Conservation (phyloP, 257 asterid species). For the Gentiana straminea region DNA sequence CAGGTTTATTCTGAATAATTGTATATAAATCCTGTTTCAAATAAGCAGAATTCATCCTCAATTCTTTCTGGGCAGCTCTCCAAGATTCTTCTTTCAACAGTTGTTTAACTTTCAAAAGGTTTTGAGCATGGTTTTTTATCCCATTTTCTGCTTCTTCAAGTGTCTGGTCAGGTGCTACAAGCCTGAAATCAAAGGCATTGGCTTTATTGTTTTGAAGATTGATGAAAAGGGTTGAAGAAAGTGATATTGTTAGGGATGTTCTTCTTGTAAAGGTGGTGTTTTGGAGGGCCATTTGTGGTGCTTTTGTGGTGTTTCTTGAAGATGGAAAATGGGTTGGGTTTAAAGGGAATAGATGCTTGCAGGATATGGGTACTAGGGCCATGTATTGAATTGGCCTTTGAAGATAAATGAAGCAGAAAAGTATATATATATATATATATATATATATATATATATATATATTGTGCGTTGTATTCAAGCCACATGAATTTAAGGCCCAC, state of each 20-base stretch:
- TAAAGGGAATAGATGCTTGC: not conserved
- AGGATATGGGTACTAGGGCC: conserved; percentile 4
- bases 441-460: too few relatives aligned
- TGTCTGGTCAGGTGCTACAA: conserved; percentile 62
- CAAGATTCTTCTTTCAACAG: conserved; percentile 36
- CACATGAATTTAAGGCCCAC: too few relatives aligned
- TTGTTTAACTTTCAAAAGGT: conserved; percentile 34
- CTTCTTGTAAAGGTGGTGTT: conserved; percentile 18
- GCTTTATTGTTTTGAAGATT: conserved; percentile 8
- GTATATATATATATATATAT: too few relatives aligned
- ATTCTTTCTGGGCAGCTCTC: conserved; percentile 49
- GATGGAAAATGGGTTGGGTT: not conserved
- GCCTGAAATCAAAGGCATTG: conserved; percentile 41
- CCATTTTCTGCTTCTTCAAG: conserved; percentile 46
- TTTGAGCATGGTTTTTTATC: conserved; percentile 29
- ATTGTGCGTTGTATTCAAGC: too few relatives aligned
- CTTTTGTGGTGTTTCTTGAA: conserved; percentile 9
- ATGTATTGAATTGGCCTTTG: not conserved
- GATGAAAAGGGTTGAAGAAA: conserved; percentile 8
- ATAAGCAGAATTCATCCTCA: conserved; percentile 41
- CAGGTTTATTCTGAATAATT: conserved; percentile 44
- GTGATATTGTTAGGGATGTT: conserved; percentile 10
- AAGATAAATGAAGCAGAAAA: not conserved
- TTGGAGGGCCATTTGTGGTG: conserved; percentile 12
- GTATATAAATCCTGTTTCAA: conserved; percentile 65